Conservation (phyloP, 2,329 filamentous ascomycete genomes). For the Xylaria sp. region DNA sequence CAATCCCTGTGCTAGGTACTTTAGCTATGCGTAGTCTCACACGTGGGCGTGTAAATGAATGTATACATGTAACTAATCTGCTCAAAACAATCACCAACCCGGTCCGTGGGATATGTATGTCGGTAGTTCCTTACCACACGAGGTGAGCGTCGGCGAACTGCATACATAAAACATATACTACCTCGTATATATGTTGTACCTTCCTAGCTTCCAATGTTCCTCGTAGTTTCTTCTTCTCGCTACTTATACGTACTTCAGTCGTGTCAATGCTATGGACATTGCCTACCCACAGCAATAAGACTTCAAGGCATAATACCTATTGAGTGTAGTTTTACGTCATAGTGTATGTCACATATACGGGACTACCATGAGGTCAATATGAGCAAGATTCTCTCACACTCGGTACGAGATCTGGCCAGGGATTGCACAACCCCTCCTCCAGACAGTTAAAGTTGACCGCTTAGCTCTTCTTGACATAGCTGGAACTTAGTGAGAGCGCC, state of each 20-base stretch:
- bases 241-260: too few relatives aligned
- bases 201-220: neutral
- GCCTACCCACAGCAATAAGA: neutral
- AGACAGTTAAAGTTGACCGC: neutral
- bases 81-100: constrained; percentile 6
- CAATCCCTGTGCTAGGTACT: neutral
- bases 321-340: neutral
- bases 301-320: neutral
- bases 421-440: constrained; percentile 1
- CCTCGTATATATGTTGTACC: neutral
- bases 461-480: neutral
- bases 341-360: neutral
- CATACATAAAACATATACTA: neutral
- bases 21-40: neutral
- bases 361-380: constrained; percentile 26
- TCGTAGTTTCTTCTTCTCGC: neutral
- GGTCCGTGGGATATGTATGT: constrained; percentile 1
- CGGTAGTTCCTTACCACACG: neutral
- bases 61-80: constrained; percentile 18
- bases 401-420: constrained; percentile 21
- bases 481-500: neutral
- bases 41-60: neutral
- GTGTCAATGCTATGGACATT: too few relatives aligned
- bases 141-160: neutral
- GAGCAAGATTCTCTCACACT: constrained; percentile 33